phyloP scores from a whole-genome alignment of 2,329 filamentous ascomycete species.

The Epichloe baconii region DNA sequence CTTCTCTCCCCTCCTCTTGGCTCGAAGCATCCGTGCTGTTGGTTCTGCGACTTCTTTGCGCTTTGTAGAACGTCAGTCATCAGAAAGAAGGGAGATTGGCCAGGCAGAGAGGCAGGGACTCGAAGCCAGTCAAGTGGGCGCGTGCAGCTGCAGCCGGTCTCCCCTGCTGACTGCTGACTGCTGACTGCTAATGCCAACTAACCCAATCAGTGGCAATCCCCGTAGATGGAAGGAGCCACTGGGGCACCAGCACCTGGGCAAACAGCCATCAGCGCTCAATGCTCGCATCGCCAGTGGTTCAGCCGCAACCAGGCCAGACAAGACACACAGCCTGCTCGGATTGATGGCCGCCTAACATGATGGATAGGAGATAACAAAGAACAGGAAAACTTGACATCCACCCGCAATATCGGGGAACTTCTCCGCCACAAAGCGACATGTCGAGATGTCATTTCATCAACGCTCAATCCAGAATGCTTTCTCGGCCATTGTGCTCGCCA shows the following conservation, averaged over 20 bases:
- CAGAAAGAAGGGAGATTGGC: no score
- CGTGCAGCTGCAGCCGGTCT: no score
- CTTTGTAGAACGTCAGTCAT: neutral
- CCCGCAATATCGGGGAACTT: neutral
- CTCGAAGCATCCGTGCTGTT: neutral
- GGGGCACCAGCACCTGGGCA: neutral
- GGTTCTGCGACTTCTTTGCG: neutral
- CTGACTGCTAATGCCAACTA: no score
- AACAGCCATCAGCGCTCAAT: no score
- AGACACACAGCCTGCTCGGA: neutral
- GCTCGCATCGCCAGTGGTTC: no score
- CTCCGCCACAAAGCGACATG: constrained; percentile 1
- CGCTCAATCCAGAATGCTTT: neutral
- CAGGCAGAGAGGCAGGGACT: no score
- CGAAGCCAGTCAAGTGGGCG: no score
- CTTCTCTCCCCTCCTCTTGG: neutral
- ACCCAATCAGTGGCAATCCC: neutral
- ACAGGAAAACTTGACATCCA: neutral
- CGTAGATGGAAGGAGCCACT: neutral
- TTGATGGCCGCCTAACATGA: neutral
- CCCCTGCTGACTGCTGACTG: no score
- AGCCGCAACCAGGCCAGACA: no score
- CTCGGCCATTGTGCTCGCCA: constrained; percentile 4
- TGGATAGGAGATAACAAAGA: neutral
- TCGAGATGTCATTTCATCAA: neutral